Base-by-base conservation (phyloP, 768 basidiomycete species). In the Candolleomyces aberdarensis region DNA sequence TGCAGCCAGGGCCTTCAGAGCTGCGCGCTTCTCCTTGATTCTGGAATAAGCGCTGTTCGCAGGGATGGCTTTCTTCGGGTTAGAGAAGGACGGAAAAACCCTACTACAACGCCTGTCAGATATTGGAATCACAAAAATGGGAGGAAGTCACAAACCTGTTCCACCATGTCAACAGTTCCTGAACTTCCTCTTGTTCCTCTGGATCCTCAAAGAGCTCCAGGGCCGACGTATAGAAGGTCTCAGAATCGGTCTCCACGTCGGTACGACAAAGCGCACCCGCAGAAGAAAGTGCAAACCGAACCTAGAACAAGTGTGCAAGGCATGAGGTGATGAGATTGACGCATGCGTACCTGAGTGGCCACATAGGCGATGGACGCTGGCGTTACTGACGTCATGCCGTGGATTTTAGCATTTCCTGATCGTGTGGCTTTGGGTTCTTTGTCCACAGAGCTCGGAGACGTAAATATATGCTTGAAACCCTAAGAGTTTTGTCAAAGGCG, bases 391-490 rank as follows among this genome's bases (percentile, higher is more conserved):
- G 44, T 60, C 65, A 64, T 66, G 1, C 65, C 44, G 10, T 66
- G 67, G n/a, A 66, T 65, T 6, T 48, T 39, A 5, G 62, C 60
- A 52, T 63, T 64, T 3, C 63, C 49, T 8, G 56, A 66, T 14
- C 54, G 60, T 15, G 63, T 66, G 13, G 61, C 63, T 19, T 59
- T 59, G 10, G 61, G 17, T 47, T 58, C 57, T 13, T 50, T 50
- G 17, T 58, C 32, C 5, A 58, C 57, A 13, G 57, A 58, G 44
- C 57, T 58, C 1, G 57, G 57, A 20, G 57, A 58, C n/a, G 57
- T 58, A 47, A 58, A 58, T 13, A 63, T 46, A 60, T 63, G 62
- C 46, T 63, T 56, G 43, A 49, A 63, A 4, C 59, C 53, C 62
- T 63, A 17, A 43, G 8, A 17, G 41, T n/a, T 9, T 9, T 17